A percentile compares a stretch with the other conserved stretches of the same genome.
Conservation (phyloP, 2,329 filamentous ascomycete species). For the Chaetoscypha palmicola region DNA sequence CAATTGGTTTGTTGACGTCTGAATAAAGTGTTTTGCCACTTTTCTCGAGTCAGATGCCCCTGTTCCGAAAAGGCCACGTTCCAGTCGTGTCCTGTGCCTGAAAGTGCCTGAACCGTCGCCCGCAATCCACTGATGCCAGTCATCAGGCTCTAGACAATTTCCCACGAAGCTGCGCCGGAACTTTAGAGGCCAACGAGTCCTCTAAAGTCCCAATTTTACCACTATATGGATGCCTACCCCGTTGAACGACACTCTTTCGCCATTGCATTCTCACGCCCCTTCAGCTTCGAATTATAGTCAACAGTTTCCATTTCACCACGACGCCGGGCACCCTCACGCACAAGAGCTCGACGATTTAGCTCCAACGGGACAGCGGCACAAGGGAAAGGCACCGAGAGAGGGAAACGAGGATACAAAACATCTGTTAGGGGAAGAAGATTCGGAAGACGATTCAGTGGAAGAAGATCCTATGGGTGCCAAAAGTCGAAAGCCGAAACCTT, state of each 20-base stretch:
- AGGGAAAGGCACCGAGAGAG: slow-evolving; percentile 9
- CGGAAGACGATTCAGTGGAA: slow-evolving; percentile 18
- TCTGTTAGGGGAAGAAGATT: slow-evolving; percentile 22
- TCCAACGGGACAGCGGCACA: slow-evolving; percentile 18
- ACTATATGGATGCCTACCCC: slow-evolving; percentile 38
- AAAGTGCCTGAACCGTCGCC: not conserved
- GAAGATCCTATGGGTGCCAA: slow-evolving; percentile 30
- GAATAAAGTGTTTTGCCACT: not conserved
- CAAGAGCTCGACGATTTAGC: slow-evolving; percentile 29
- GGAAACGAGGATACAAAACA: slow-evolving; percentile 20
- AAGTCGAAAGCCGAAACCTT: slow-evolving; percentile 23
- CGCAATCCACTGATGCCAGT: not conserved
- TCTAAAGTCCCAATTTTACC: slow-evolving; percentile 19
- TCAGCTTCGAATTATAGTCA: slow-evolving; percentile 16
- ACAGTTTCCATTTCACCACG: slow-evolving; percentile 27
- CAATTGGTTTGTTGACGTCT: not conserved
- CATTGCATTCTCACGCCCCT: slow-evolving; percentile 21
- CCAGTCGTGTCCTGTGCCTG: not conserved
- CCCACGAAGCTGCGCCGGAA: not conserved
- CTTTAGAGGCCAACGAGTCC: slow-evolving; percentile 29
- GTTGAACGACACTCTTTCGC: slow-evolving; percentile 32
- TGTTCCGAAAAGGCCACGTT: slow-evolving; percentile 3
- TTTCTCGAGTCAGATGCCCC: not conserved
- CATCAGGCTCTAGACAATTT: not conserved
- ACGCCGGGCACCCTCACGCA: slow-evolving; percentile 24